Evolutionary conservation across 805 yeast genomes (phyloP).

Genomic region (Metschnikowia borealis): DNA sequence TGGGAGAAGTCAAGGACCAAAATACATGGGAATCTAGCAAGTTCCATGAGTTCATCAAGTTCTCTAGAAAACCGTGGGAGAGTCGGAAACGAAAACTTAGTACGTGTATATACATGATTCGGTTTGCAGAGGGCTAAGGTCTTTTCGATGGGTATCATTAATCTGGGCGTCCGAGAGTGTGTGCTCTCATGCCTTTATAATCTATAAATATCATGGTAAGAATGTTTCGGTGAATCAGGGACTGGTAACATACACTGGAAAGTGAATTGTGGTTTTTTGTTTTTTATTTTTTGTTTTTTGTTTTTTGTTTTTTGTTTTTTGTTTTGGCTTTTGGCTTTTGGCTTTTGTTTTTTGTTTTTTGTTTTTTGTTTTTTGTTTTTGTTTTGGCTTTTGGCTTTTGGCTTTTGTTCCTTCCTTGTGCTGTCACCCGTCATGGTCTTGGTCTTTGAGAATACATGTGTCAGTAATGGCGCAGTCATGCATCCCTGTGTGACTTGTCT

Average conservation of each 20-base stretch:
- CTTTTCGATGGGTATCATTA: not conserved
- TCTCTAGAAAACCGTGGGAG: conserved; percentile 7
- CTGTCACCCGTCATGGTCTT: not conserved
- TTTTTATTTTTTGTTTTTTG: too few species aligned
- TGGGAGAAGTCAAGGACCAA: not conserved
- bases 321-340: too few species aligned
- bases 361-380: too few species aligned
- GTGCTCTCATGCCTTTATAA: not conserved
- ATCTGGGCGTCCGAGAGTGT: not conserved
- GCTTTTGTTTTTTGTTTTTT: too few species aligned
- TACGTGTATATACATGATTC: not conserved
- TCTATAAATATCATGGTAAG: conserved; percentile 1
- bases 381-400: too few species aligned
- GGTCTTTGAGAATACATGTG: not conserved
- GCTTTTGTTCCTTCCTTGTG: not conserved
- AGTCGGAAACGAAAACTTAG: not conserved
- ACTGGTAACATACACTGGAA: not conserved
- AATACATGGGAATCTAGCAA: conserved; percentile 21
- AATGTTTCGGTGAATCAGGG: not conserved
- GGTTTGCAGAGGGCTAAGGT: too few species aligned
- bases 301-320: too few species aligned
- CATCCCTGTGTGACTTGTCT: not conserved
- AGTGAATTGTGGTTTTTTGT: too few species aligned
- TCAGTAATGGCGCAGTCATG: too few species aligned
- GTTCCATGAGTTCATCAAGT: conserved; percentile 21